Percentiles rank a stretch among this genome's conserved stretches.
phyloP scores from a whole-genome alignment of 1,284 basidiomycete species.

The Sutorius eximius region DNA sequence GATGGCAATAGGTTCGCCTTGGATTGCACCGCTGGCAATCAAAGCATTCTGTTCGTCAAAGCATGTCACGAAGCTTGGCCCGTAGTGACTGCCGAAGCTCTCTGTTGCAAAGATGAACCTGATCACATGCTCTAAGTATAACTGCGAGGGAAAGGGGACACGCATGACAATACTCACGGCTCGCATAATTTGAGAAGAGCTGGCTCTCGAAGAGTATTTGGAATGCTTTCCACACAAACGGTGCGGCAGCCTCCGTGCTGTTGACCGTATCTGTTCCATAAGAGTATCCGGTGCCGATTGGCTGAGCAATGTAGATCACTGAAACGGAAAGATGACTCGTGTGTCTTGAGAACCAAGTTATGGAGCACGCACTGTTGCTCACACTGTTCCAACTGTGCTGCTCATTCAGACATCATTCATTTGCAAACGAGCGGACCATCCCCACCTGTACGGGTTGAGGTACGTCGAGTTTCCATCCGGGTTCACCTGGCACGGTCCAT shows the following conservation, averaged over 20 bases:
- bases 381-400: conserved; percentile 65
- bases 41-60: conserved; percentile 65
- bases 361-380: conserved; percentile 52
- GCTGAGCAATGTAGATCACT: conserved; percentile 80
- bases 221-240: conserved; percentile 61
- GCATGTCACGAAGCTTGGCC: conserved; percentile 61
- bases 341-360: neutral
- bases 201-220: conserved; percentile 67
- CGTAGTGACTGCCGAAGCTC: conserved; percentile 71
- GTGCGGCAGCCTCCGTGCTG: conserved; percentile 51
- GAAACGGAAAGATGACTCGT: neutral
- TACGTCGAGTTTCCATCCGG: conserved; percentile 24
- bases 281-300: conserved; percentile 68
- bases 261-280: conserved; percentile 56
- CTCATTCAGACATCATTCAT: neutral
- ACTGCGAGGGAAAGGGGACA: neutral
- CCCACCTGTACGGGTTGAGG: conserved; percentile 34
- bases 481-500: conserved; percentile 33
- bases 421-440: neutral
- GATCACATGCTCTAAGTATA: neutral
- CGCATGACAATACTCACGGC: conserved; percentile 46
- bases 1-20: conserved; percentile 44
- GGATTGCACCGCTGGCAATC: conserved; percentile 47
- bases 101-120: conserved; percentile 67
- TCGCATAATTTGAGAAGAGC: conserved; percentile 57